Conservation (phyloP, 176 grass and related monocot genomes). For the Eragrostis curvula region DNA sequence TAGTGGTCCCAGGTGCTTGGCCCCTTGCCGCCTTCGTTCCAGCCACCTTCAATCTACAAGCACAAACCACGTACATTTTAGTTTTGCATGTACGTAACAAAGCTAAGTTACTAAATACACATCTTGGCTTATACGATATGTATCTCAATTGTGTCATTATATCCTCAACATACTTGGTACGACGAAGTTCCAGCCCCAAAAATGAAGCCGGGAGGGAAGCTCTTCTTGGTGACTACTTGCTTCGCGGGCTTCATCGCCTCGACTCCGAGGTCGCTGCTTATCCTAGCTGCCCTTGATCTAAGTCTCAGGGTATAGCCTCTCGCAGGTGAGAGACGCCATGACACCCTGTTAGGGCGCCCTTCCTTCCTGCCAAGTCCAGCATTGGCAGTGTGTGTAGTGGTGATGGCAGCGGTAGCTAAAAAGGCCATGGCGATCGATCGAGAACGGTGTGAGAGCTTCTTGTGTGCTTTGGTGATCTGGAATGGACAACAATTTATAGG, state of each 20-base stretch:
- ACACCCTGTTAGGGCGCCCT: no score
- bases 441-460: no score
- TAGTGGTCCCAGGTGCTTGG: conserved; percentile 34
- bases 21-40: conserved; percentile 26
- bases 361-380: no score
- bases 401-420: no score
- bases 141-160: background rate
- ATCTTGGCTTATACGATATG: background rate
- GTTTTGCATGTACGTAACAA: background rate
- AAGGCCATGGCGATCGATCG: no score
- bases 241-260: background rate
- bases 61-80: background rate
- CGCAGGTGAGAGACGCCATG: no score
- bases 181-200: conserved; percentile 1
- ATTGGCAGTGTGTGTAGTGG: no score
- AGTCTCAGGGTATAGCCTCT: background rate
- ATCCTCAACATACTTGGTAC: background rate
- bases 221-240: background rate
- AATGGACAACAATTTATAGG: no score
- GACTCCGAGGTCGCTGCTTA: background rate
- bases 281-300: background rate
- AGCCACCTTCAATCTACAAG: conserved; percentile 18
- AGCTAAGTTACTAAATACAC: background rate
- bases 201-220: background rate
- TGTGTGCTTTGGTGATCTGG: no score